A percentile compares a stretch with the other conserved stretches of the same genome.
phyloP scores from a whole-genome alignment of 441 rosid genomes.

The Populus trichocarpa region DNA sequence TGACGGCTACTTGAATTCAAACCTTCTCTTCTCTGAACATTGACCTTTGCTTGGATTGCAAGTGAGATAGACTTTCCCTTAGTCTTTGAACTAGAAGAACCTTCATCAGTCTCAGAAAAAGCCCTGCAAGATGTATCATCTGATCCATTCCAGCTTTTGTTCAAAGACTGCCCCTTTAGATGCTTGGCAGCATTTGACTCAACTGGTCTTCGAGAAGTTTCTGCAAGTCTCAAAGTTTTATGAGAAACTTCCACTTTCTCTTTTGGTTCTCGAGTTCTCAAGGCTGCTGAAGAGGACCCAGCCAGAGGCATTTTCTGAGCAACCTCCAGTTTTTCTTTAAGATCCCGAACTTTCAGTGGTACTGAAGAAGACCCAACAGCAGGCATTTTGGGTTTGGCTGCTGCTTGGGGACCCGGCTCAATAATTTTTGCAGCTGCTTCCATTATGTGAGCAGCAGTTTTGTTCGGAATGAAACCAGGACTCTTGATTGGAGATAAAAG shows the following conservation, averaged over 20 bases:
- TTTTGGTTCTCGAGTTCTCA: constrained; percentile 44
- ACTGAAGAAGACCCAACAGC: constrained; percentile 55
- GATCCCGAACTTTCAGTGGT: constrained; percentile 61
- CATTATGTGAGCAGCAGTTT: constrained; percentile 90
- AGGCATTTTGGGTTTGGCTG: constrained; percentile 47
- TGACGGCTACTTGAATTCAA: constrained; percentile 44
- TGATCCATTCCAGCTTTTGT: constrained; percentile 68
- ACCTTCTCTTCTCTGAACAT: constrained; percentile 76
- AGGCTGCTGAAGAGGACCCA: constrained; percentile 37
- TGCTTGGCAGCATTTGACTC: constrained; percentile 53
- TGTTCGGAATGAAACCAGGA: constrained; percentile 73
- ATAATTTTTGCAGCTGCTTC: constrained; percentile 94
- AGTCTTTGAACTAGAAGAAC: constrained; percentile 35
- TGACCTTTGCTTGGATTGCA: constrained; percentile 87
- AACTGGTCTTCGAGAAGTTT: constrained; percentile 41
- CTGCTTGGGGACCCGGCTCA: constrained; percentile 50
- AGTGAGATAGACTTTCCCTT: constrained; percentile 76
- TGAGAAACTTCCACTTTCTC: constrained; percentile 52
- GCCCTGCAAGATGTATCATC: constrained; percentile 36
- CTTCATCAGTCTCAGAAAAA: constrained; percentile 41
- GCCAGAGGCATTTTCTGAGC: constrained; percentile 42
- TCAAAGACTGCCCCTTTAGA: constrained; percentile 63
- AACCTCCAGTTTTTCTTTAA: constrained; percentile 66
- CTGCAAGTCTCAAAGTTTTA: constrained; percentile 42
- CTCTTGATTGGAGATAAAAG: constrained; percentile 95